Conservation (phyloP, 208 protist genomes). For the Phytomonas sp. region DNA sequence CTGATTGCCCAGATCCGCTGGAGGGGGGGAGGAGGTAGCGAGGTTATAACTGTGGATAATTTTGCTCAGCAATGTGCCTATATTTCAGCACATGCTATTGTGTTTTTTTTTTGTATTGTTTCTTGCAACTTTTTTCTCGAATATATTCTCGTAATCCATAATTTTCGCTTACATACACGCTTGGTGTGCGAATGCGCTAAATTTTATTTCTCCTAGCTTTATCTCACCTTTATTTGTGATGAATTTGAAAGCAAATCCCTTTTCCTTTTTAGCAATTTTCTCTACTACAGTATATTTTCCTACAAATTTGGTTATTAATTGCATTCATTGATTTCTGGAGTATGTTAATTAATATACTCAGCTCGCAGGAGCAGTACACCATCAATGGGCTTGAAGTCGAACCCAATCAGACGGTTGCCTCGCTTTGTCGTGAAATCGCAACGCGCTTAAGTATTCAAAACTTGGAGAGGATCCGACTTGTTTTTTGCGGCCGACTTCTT, state of each 20-base stretch:
- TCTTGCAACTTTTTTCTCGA: slow-evolving; percentile 6
- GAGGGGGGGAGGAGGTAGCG: no score
- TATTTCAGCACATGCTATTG: neutral
- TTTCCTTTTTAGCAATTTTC: neutral
- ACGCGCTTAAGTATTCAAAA: slow-evolving; percentile 20
- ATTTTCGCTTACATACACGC: neutral
- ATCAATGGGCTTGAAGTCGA: slow-evolving; percentile 32
- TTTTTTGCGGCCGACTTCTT: slow-evolving; percentile 28
- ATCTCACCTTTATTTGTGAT: neutral
- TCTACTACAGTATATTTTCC: slow-evolving; percentile 4
- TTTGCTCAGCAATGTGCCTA: neutral
- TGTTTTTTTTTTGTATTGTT: neutral
- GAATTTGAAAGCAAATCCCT: neutral
- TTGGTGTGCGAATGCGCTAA: neutral
- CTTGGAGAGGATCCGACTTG: slow-evolving; percentile 17
- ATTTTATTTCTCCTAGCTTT: neutral
- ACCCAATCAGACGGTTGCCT: slow-evolving; percentile 24
- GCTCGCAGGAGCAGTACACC: slow-evolving; percentile 14
- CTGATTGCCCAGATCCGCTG: no score
- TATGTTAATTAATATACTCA: slow-evolving; percentile 19
- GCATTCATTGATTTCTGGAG: slow-evolving; percentile 7
- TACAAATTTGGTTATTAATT: slow-evolving; percentile 10
- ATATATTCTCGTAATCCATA: slow-evolving; percentile 2
- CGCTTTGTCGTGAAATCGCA: slow-evolving; percentile 27
- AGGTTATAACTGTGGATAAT: neutral